Percentiles rank a stretch among this genome's conserved stretches.
Conservation (phyloP, 305 asterid genomes). For the Euphrasia arctica region DNA sequence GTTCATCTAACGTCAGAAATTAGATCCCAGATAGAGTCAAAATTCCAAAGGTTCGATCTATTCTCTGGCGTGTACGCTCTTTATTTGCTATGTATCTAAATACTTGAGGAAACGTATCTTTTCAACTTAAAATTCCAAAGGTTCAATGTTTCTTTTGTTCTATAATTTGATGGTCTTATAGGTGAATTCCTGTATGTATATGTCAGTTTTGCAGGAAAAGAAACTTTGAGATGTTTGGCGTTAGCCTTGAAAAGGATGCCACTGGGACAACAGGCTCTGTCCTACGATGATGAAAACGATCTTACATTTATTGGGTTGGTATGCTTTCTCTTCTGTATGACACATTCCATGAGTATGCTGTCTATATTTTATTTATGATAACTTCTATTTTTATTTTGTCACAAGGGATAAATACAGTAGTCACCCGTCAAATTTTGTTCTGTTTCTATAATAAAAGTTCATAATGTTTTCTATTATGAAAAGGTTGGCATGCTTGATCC, state of each 20-base stretch:
- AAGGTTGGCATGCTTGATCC: conserved; percentile 99
- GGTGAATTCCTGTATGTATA: conserved; percentile 24
- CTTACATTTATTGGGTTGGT: conserved; percentile 99
- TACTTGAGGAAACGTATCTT: conserved; percentile 7
- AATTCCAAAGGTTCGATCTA: conserved; percentile 61
- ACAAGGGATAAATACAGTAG: conserved; percentile 5
- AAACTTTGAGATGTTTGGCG: conserved; percentile 94
- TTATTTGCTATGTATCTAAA: conserved; percentile 15
- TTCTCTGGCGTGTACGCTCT: conserved; percentile 6
- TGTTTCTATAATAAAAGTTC: conserved; percentile 23
- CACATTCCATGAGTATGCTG: conserved; percentile 25
- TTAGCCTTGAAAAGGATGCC: conserved; percentile 97
- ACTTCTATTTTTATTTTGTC: conserved; percentile 24
- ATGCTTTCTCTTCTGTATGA: conserved; percentile 65
- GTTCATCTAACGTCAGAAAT: conserved; percentile 70
- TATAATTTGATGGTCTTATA: conserved; percentile 24
- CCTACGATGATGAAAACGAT: conserved; percentile 86
- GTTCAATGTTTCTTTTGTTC: conserved; percentile 5
- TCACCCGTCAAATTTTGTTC: conserved; percentile 16
- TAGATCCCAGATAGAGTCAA: conserved; percentile 79
- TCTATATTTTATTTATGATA: conserved; percentile 10
- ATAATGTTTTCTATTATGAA: conserved; percentile 20
- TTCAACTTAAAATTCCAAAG: conserved; percentile 1
- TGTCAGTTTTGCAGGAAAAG: conserved; percentile 95
- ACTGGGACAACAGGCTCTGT: conserved; percentile 71